Evolutionary conservation across 2,329 filamentous ascomycete genomes (phyloP).

Genomic region (Graphiopsis chlorocephala): DNA sequence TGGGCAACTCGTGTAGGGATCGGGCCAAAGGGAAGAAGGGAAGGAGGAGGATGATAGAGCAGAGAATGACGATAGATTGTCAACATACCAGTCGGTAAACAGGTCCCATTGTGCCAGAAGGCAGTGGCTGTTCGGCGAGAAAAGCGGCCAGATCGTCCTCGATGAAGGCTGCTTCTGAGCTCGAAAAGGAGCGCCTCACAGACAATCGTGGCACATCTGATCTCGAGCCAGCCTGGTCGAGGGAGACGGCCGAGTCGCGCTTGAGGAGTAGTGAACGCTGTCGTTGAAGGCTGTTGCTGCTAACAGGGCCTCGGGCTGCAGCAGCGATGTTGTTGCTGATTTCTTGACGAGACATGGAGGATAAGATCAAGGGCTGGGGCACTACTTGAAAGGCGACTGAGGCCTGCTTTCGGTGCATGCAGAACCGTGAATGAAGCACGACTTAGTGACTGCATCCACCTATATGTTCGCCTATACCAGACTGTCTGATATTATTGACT

Average conservation of each 20-base stretch:
- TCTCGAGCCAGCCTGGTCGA: slow-evolving; percentile 2
- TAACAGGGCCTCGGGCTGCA: slow-evolving; percentile 1
- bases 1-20: not conserved
- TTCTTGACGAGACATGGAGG: slow-evolving; percentile 16
- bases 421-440: slow-evolving; percentile 2
- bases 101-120: slow-evolving; percentile 6
- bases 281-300: slow-evolving; percentile 4
- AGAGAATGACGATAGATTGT: not conserved
- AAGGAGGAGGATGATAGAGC: not conserved
- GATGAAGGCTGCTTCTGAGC: slow-evolving; percentile 8
- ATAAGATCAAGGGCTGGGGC: slow-evolving; percentile 25
- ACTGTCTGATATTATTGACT: not conserved
- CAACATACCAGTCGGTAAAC: slow-evolving; percentile 16
- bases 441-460: slow-evolving; percentile 11
- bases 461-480: not conserved
- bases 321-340: slow-evolving; percentile 13
- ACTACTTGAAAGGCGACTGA: slow-evolving; percentile 24
- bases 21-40: too few species aligned
- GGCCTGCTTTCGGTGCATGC: slow-evolving; percentile 17
- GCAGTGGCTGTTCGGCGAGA: slow-evolving; percentile 8
- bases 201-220: slow-evolving; percentile 3
- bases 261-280: slow-evolving; percentile 2
- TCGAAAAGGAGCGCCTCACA: slow-evolving; percentile 12
- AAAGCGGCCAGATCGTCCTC: slow-evolving; percentile 18
- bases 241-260: slow-evolving; percentile 12